These are phyloP conservation scores for Ramularia endophylla DNA, from an alignment of 2,329 filamentous ascomycete genomes.

Conservation along the genomic window DNA sequence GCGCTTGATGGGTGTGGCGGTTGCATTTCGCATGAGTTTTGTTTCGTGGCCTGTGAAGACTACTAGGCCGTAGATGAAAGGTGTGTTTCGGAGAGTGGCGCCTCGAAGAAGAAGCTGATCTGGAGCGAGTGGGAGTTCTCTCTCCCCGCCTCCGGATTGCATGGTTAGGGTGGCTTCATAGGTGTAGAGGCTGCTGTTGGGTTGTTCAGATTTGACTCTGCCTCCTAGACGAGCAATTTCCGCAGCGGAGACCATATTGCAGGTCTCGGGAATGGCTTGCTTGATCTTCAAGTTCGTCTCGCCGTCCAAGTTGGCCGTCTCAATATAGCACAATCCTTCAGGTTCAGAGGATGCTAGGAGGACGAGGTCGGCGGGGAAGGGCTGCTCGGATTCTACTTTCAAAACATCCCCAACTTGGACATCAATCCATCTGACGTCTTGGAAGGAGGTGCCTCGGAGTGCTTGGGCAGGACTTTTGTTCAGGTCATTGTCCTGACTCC, in stretches of 20 bases:
- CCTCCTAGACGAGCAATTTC: slow-evolving; percentile 84
- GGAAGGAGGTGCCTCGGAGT: slow-evolving; percentile 74
- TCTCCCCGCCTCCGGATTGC: slow-evolving; percentile 83
- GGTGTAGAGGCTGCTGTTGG: slow-evolving; percentile 96
- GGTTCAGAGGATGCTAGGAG: slow-evolving; percentile 92
- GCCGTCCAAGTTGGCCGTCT: slow-evolving; percentile 94
- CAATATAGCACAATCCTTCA: slow-evolving; percentile 96
- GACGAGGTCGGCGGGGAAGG: slow-evolving; percentile 90
- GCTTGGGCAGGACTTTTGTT: slow-evolving; percentile 84
- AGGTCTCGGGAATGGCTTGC: slow-evolving; percentile 90
- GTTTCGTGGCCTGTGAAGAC: slow-evolving; percentile 98
- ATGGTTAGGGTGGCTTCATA: slow-evolving; percentile 96
- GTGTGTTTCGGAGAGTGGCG: slow-evolving; percentile 89
- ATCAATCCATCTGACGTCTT: slow-evolving; percentile 88
- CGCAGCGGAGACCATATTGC: slow-evolving; percentile 74
- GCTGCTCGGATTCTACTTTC: slow-evolving; percentile 86
- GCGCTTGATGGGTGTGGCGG: slow-evolving; percentile 92
- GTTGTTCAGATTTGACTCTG: slow-evolving; percentile 86
- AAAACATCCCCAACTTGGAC: slow-evolving; percentile 89
- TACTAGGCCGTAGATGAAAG: slow-evolving; percentile 93
- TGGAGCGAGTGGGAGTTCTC: slow-evolving; percentile 80
- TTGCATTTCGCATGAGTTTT: slow-evolving; percentile 98
- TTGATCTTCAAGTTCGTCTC: slow-evolving; percentile 99
- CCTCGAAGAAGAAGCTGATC: slow-evolving; percentile 91
- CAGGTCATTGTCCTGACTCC: slow-evolving; percentile 75